Evolutionary conservation across 1,284 basidiomycete genomes (phyloP).

Genomic region (Ceratobasidium sp.): DNA sequence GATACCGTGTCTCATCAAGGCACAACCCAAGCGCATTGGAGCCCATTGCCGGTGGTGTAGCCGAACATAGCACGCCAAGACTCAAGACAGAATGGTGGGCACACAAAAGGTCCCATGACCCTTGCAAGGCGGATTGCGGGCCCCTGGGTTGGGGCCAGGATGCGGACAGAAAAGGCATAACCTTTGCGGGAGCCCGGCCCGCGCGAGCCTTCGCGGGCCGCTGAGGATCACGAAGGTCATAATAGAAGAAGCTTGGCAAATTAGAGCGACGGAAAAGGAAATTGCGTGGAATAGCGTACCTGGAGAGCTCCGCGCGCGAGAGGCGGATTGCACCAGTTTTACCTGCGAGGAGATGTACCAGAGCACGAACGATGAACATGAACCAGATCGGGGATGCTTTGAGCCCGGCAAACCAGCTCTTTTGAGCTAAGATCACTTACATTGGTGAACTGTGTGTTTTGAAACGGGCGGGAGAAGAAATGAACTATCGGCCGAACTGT

Average conservation of each 20-base stretch:
- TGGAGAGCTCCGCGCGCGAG: too few species aligned
- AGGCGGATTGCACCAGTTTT: too few species aligned
- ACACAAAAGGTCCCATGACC: conserved; percentile 8
- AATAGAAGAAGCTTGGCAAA: conserved; percentile 16
- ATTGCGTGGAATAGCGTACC: neutral
- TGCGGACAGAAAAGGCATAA: conserved; percentile 7
- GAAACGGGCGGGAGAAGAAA: too few species aligned
- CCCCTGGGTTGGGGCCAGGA: neutral
- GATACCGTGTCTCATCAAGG: conserved; percentile 26
- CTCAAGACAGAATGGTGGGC: conserved; percentile 1
- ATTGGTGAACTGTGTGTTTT: too few species aligned
- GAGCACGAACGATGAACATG: too few species aligned
- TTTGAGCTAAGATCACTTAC: too few species aligned
- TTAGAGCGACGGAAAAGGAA: neutral
- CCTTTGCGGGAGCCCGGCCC: conserved; percentile 23
- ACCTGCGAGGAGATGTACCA: too few species aligned
- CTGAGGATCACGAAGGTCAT: neutral
- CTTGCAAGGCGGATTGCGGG: neutral
- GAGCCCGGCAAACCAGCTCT: too few species aligned
- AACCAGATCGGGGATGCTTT: too few species aligned
- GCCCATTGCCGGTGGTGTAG: neutral
- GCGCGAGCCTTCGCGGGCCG: conserved; percentile 16
- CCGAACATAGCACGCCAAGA: conserved; percentile 32
- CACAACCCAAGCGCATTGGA: conserved; percentile 12
- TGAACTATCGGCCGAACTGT: too few species aligned